Evolutionary conservation across 2,329 filamentous ascomycete genomes (phyloP).

Genomic region (Ophidiomyces ophidiicola): DNA sequence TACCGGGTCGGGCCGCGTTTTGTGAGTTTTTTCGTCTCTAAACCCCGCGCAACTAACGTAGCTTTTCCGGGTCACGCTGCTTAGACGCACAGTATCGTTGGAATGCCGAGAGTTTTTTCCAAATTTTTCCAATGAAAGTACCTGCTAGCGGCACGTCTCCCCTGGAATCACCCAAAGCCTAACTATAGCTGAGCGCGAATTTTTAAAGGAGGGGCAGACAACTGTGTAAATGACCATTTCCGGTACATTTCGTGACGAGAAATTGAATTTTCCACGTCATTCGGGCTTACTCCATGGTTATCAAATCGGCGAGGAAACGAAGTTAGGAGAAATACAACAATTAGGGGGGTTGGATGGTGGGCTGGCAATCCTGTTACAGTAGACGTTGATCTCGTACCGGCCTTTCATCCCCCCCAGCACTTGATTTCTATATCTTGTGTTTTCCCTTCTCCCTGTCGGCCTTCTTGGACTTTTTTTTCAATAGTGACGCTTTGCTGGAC

Average conservation of each 20-base stretch:
- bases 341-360: conserved; percentile 7
- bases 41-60: conserved; percentile 9
- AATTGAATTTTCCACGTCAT: conserved; percentile 12
- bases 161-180: conserved; percentile 6
- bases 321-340: not conserved
- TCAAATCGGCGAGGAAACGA: conserved; percentile 1
- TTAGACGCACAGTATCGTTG: conserved; percentile 4
- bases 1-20: conserved; percentile 14
- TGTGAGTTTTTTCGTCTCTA: not conserved
- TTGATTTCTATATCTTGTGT: conserved; percentile 15
- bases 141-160: conserved; percentile 5
- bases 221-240: conserved; percentile 10
- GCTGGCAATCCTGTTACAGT: conserved; percentile 7
- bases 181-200: conserved; percentile 1
- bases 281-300: conserved; percentile 5
- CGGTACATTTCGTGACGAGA: conserved; percentile 13
- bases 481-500: conserved; percentile 10
- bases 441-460: conserved; percentile 14
- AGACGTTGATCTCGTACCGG: conserved; percentile 9
- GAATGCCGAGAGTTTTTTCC: conserved; percentile 8
- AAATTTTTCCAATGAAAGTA: conserved; percentile 8
- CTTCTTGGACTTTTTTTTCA: conserved; percentile 3
- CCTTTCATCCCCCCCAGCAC: not conserved
- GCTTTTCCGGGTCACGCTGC: conserved; percentile 7
- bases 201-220: conserved; percentile 2